Evolutionary conservation across 768 basidiomycete species (phyloP).

Genomic region (Collybiopsis confluens): DNA sequence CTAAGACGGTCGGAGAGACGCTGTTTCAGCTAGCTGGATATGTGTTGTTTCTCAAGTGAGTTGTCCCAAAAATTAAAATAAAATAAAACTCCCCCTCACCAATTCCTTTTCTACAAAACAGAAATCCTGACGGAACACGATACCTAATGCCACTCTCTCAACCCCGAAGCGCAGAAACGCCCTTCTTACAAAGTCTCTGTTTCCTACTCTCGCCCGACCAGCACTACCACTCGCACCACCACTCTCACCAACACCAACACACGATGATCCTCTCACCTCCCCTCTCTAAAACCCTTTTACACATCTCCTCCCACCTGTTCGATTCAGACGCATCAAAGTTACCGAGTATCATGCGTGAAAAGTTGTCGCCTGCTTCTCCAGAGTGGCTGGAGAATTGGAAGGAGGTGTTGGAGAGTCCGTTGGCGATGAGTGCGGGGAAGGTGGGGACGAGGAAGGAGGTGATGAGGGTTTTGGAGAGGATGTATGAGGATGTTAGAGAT

Average conservation of each 20-base stretch:
- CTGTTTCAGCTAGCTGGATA: slow-evolving; percentile 56
- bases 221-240: too few species aligned
- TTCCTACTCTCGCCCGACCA: slow-evolving; percentile 62
- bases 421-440: slow-evolving; percentile 19
- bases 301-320: slow-evolving; percentile 63
- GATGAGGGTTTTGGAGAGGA: slow-evolving; percentile 51
- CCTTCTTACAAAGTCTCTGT: slow-evolving; percentile 54
- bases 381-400: slow-evolving; percentile 72
- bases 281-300: slow-evolving; percentile 59
- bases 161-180: slow-evolving; percentile 52
- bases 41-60: slow-evolving; percentile 55
- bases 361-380: slow-evolving; percentile 68
- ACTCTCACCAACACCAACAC: too few species aligned
- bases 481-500: slow-evolving; percentile 66
- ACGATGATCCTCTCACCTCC: slow-evolving; percentile 53
- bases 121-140: slow-evolving; percentile 41
- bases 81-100: background rate
- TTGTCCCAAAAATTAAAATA: slow-evolving; percentile 16
- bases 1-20: slow-evolving; percentile 57
- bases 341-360: slow-evolving; percentile 57
- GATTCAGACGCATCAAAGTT: slow-evolving; percentile 65
- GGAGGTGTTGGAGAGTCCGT: slow-evolving; percentile 32
- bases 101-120: slow-evolving; percentile 17
- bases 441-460: slow-evolving; percentile 53
- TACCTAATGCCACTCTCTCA: slow-evolving; percentile 50